phyloP scores from a whole-genome alignment of 2,329 filamentous ascomycete species.

The Alternaria rosae region DNA sequence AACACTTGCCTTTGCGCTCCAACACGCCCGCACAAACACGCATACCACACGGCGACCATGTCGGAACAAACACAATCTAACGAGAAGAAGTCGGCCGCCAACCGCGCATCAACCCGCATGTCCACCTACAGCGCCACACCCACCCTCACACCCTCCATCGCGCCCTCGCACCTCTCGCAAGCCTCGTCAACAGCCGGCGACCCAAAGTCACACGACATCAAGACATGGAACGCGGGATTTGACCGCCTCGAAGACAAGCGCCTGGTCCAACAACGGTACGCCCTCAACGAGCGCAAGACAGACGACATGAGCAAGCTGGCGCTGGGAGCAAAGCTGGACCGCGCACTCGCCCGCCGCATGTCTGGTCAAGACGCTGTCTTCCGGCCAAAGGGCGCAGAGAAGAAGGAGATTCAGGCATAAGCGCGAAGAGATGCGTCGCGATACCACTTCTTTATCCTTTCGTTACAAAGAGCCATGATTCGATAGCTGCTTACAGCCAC shows the following conservation, averaged over 20 bases:
- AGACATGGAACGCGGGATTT: slow-evolving; percentile 79
- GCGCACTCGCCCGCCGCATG: slow-evolving; percentile 86
- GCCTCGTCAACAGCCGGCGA: slow-evolving; percentile 47
- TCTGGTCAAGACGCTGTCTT: slow-evolving; percentile 87
- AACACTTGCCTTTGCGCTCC: slow-evolving; percentile 1
- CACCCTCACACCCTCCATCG: slow-evolving; percentile 60
- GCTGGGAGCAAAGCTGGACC: slow-evolving; percentile 87
- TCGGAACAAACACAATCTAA: slow-evolving; percentile 36
- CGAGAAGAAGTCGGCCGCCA: slow-evolving; percentile 39
- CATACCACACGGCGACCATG: slow-evolving; percentile 23
- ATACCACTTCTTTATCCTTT: background rate
- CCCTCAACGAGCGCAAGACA: slow-evolving; percentile 78
- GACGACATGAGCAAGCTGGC: slow-evolving; percentile 86
- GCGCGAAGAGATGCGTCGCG: background rate
- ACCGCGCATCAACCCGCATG: slow-evolving; percentile 55
- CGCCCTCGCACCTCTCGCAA: slow-evolving; percentile 51
- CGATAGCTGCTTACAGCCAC: slow-evolving; percentile 15
- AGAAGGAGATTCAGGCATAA: slow-evolving; percentile 43
- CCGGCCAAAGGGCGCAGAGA: slow-evolving; percentile 60
- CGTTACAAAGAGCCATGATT: background rate
- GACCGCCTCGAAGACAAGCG: slow-evolving; percentile 91
- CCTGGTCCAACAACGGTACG: slow-evolving; percentile 80
- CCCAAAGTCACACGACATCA: slow-evolving; percentile 69
- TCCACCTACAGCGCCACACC: slow-evolving; percentile 60
- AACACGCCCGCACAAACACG: slow-evolving; percentile 5